A percentile compares a stretch with the other conserved stretches of the same genome.
These are phyloP conservation scores for Microcyclospora pomicola DNA, from an alignment of 2,329 filamentous ascomycete species.

Conservation along the genomic window DNA sequence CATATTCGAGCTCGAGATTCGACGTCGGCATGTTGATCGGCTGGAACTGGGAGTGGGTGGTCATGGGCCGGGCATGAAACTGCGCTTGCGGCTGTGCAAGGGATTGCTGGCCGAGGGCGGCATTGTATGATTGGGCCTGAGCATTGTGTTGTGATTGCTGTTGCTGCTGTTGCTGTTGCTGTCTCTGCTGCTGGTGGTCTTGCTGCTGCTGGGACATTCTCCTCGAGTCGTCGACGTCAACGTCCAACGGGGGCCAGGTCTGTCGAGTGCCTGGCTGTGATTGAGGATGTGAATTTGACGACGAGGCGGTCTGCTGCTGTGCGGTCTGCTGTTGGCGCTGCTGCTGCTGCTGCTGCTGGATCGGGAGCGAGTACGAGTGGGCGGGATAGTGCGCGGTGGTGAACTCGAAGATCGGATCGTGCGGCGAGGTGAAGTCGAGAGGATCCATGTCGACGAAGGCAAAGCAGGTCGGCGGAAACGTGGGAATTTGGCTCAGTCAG, in stretches of 20 bases:
- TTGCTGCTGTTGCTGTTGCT: slow-evolving; percentile 9
- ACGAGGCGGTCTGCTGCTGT: slow-evolving; percentile 9
- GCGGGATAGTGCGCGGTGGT: too few species aligned
- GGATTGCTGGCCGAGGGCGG: neutral
- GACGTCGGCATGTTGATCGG: slow-evolving; percentile 18
- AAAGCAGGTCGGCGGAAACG: too few species aligned
- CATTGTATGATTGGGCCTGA: neutral
- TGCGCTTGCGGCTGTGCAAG: slow-evolving; percentile 8
- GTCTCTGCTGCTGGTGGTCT: slow-evolving; percentile 13
- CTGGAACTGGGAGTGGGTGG: slow-evolving; percentile 15
- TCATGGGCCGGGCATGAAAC: slow-evolving; percentile 15
- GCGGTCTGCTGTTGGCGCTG: neutral
- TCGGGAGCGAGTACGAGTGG: too few species aligned
- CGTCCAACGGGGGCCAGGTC: slow-evolving; percentile 9
- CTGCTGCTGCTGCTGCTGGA: too few species aligned
- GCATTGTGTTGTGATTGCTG: slow-evolving; percentile 7
- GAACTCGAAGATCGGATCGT: too few species aligned
- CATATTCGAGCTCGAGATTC: slow-evolving; percentile 20
- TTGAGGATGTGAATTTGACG: slow-evolving; percentile 5
- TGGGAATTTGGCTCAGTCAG: too few species aligned
- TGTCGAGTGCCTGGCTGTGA: slow-evolving; percentile 2
- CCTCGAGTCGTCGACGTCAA: slow-evolving; percentile 15
- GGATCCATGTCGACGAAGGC: too few species aligned
- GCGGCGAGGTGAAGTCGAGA: too few species aligned
- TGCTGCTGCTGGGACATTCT: slow-evolving; percentile 10